Base-by-base conservation (phyloP, 1,139 yeast genomes). In the Wickerhamiella infanticola region DNA sequence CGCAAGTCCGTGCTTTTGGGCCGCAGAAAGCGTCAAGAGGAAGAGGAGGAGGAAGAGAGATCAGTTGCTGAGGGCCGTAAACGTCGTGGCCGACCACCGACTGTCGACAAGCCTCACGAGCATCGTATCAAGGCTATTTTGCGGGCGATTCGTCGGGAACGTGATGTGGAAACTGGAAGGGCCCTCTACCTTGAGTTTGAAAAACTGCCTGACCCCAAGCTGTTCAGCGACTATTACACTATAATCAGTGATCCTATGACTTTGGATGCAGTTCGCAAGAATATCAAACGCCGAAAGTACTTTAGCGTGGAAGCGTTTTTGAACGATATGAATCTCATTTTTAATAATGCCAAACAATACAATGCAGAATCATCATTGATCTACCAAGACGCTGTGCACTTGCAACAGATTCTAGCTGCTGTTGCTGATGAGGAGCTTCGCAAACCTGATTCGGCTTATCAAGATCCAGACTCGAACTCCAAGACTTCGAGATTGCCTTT, bases 61-160 rank as follows among this genome's bases (percentile, higher is more conserved):
- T 53, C 50, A n/a, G 51, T 48, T n/a, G 52, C 43, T 53, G 52
- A 47, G 44, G 55, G 53, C 24, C 53, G 55, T 5, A 49, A 53
- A 18, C 79, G 84, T 62, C 72, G 97, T 58, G 96, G 96, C 39
- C 75, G 96, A 58, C 97, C 97, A 6, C 97, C 97, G 1, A 83
- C 88, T 46, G 93, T 88, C 48, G 97, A 88, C 62, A 79, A 82
- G 56, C 96, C 96, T 3, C 88, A 81, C 63, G 96, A 90, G 63
- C 86, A 85, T 55, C 72, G 96, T 52, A 86, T 88, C 60, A 88
- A 88, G 62, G 78, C 84, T 51, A 79, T 90, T 40, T 67, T 88
- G 68, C 79, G 94, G 59, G 79, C 77, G 43, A 70, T 90, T 57
- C 82, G 85, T 56, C 82, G 82, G 58, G 78, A 81, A 49, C 73